These are phyloP conservation scores for Colletotrichum echinochloae DNA, from an alignment of 2,329 filamentous ascomycete genomes.

Conservation along the genomic window DNA sequence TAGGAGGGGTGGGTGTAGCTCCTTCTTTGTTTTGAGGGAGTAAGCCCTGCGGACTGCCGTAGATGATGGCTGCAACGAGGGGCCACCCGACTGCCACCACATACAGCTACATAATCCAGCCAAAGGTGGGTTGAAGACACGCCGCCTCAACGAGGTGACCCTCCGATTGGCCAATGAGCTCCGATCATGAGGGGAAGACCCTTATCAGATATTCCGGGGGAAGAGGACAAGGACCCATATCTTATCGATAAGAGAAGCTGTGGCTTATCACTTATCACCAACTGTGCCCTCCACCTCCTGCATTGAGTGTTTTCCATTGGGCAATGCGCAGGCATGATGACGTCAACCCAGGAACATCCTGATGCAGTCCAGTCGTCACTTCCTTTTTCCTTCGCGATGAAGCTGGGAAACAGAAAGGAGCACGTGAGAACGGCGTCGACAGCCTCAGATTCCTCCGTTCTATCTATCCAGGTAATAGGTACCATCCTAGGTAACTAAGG, in stretches of 20 bases:
- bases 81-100: conserved; percentile 7
- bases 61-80: conserved; percentile 29
- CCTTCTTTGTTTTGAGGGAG: too few relatives aligned
- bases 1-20: too few relatives aligned
- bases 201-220: conserved; percentile 15
- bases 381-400: not conserved
- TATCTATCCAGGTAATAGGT: too few relatives aligned
- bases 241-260: conserved; percentile 21
- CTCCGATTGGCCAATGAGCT: conserved; percentile 34
- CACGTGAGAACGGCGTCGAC: conserved; percentile 28
- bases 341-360: conserved; percentile 8
- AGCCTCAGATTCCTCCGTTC: conserved; percentile 14
- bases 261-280: not conserved
- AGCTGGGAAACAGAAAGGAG: not conserved
- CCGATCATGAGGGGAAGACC: not conserved
- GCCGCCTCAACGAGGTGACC: conserved; percentile 15
- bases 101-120: too few relatives aligned
- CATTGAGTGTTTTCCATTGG: not conserved
- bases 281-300: not conserved
- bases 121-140: conserved; percentile 35
- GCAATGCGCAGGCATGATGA: conserved; percentile 4
- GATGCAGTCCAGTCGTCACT: not conserved
- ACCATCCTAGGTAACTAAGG: too few relatives aligned
- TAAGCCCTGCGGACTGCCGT: too few relatives aligned
- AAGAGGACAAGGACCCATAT: not conserved